Conservation (phyloP, 768 basidiomycete genomes). For the Cubamyces sp. region DNA sequence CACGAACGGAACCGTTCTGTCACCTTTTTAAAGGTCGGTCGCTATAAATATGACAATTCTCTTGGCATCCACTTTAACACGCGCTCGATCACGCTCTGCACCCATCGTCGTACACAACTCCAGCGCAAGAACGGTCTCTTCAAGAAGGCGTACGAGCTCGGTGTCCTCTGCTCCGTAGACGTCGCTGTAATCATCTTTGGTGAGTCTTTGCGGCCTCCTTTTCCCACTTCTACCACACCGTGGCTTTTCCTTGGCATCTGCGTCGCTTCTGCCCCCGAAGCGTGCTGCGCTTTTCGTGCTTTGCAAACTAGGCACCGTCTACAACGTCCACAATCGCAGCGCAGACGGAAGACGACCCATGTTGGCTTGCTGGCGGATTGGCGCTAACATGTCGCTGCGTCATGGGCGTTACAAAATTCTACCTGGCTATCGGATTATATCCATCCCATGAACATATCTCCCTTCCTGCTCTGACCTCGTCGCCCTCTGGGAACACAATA, state of each 20-base stretch:
- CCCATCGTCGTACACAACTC: conserved; percentile 23
- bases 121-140: conserved; percentile 90
- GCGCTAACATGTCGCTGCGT: no score
- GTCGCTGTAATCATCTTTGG: conserved; percentile 89
- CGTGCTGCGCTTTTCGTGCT: not conserved
- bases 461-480: no score
- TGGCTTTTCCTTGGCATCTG: conserved; percentile 4
- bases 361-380: no score
- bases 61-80: conserved; percentile 63
- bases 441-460: no score
- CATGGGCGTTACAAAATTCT: no score
- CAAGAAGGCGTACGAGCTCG: conserved; percentile 90
- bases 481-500: no score
- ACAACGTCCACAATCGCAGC: not conserved
- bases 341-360: no score
- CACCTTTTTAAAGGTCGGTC: conserved; percentile 83
- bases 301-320: not conserved
- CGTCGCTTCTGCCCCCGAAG: not conserved
- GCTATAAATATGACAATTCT: conserved; percentile 41
- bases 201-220: conserved; percentile 38
- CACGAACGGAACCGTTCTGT: conserved; percentile 91
- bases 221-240: conserved; percentile 9
- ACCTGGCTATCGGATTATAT: no score
- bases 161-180: conserved; percentile 88
- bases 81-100: conserved; percentile 23